Conservation (phyloP, 2,329 filamentous ascomycete species). For the Albifimbria verrucaria region DNA sequence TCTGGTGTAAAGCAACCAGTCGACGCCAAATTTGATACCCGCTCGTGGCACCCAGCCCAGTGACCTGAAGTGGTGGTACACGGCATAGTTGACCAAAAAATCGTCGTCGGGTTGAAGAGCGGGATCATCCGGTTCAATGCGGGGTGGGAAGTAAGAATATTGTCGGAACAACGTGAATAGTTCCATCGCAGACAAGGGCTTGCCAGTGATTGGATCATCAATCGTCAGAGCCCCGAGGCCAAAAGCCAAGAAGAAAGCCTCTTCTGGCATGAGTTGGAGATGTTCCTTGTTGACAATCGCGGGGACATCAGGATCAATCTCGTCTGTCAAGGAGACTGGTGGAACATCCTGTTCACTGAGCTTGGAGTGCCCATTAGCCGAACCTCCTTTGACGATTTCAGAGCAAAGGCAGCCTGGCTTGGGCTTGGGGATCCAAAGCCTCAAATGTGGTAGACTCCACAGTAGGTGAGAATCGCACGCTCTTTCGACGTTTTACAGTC, state of each 20-base stretch:
- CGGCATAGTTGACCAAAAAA: conserved; percentile 82
- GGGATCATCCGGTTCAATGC: conserved; percentile 27
- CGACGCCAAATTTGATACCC: conserved; percentile 91
- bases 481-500: conserved; percentile 50
- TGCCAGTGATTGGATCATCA: conserved; percentile 42
- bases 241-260: conserved; percentile 87
- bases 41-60: conserved; percentile 91
- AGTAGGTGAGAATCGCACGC: conserved; percentile 66
- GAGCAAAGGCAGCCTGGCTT: conserved; percentile 25
- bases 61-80: conserved; percentile 94
- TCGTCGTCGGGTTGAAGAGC: conserved; percentile 69
- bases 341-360: background rate
- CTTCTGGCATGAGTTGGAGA: conserved; percentile 85
- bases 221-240: conserved; percentile 72
- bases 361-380: conserved; percentile 10
- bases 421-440: conserved; percentile 50
- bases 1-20: conserved; percentile 90
- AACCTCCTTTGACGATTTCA: conserved; percentile 11
- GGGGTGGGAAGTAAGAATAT: conserved; percentile 66
- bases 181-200: conserved; percentile 48
- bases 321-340: background rate
- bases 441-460: conserved; percentile 63
- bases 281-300: conserved; percentile 65
- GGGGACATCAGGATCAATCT: background rate
- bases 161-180: conserved; percentile 66